Evolutionary conservation across 2,329 filamentous ascomycete genomes (phyloP), one percentile per base, ranked within the genome.

Genomic region (Monosporascus sp.): DNA sequence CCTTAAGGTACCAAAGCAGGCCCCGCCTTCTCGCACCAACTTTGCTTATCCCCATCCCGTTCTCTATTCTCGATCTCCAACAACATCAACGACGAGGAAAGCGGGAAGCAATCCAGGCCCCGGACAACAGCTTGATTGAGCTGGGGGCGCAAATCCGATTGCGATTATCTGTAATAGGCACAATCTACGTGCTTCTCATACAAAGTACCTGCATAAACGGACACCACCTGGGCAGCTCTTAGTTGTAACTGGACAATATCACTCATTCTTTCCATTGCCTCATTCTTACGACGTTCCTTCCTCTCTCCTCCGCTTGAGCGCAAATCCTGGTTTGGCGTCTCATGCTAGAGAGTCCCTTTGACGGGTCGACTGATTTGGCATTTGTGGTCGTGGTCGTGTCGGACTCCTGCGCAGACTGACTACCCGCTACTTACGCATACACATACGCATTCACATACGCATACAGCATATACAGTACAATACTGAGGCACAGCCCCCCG

Each of bases 401-500:
- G 31, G 31, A 35, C 18, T 20, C 39, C 39, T 18, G 39, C 22
- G 20, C 39, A 24, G 39, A 43, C 18, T 20, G 18, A 31, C 24
- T 22, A 46, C 38, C 3, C 3, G 9, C 38, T 41, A 41, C 17
- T 41, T 41, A 7, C 38, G 18, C 31, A 35, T 35, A 14, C 31
- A 35, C 31, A 14, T 35, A 35, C 25, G 25, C 25, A 27, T 27
- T 27, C 25, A 35, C 31, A 14, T 35, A 35, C 39, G 39, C 39
- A 43, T 14, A 39, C 37, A 18, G 37, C 37, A 18, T 39, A 39
- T 17, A 9, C n/a, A 39, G 15, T 17, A 31, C 25, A 46, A 25
- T 31, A 46, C 53, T 52, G 49, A 55, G 57, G 60, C 64, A 67
- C 62, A 66, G 64, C 64, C 64, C 63, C 63, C 37, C 49, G 8